Conservation (phyloP, 1,284 basidiomycete genomes). For the Rhodotorula sp. region DNA sequence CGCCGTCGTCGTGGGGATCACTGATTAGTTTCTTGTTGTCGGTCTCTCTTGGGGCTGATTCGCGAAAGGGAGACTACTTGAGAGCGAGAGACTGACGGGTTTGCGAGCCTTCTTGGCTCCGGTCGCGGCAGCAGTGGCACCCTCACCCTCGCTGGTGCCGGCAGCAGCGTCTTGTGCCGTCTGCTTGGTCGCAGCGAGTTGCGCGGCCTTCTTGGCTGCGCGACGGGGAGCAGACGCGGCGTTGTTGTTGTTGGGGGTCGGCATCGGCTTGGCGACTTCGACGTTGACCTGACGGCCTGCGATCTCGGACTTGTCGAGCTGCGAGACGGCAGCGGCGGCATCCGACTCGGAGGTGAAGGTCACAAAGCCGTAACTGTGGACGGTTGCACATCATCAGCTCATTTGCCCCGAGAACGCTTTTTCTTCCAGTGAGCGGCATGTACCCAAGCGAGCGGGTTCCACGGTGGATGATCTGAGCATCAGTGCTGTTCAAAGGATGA, state of each 20-base stretch:
- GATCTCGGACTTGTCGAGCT: conserved; percentile 81
- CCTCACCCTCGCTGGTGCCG: conserved; percentile 59
- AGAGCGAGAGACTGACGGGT: conserved; percentile 8
- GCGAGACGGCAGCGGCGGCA: conserved; percentile 79
- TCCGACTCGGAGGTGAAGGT: conserved; percentile 74
- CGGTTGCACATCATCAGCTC: not conserved
- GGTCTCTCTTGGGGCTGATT: not conserved
- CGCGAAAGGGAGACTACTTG: too few relatives aligned
- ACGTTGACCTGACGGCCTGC: conserved; percentile 82
- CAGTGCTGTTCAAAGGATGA: conserved; percentile 52
- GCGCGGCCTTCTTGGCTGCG: conserved; percentile 34
- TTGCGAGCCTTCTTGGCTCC: conserved; percentile 26
- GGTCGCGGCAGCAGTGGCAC: conserved; percentile 56
- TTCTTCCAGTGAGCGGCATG: not conserved
- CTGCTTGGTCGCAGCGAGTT: conserved; percentile 16
- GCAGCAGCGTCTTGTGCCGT: conserved; percentile 24
- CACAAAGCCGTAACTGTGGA: conserved; percentile 71
- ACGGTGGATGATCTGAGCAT: conserved; percentile 76
- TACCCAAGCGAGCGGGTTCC: conserved; percentile 77
- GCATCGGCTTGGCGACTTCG: conserved; percentile 83
- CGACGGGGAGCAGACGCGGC: conserved; percentile 34
- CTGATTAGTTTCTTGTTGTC: not conserved
- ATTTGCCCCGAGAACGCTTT: not conserved
- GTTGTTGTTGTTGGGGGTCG: conserved; percentile 56
- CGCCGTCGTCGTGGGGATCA: not conserved